phyloP scores from a whole-genome alignment of 805 yeast species.

The Jamesozyma hellenica region DNA sequence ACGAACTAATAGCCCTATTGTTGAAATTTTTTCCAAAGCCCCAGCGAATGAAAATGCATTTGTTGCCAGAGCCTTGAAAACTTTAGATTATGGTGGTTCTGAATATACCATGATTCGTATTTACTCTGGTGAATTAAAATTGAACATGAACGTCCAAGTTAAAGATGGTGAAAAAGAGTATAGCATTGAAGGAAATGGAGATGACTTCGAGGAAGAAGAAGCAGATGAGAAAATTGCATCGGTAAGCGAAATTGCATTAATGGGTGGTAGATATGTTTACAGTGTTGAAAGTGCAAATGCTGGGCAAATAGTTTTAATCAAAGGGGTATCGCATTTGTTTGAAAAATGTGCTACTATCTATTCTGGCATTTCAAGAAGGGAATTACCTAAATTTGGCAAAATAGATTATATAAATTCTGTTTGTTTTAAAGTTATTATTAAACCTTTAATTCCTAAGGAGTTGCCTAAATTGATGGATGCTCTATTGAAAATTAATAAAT shows the following conservation, averaged over 20 bases:
- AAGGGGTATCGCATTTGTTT: conserved; percentile 50
- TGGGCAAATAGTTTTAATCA: conserved; percentile 61
- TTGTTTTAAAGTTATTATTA: conserved; percentile 64
- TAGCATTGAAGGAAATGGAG: conserved; percentile 35
- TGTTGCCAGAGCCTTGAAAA: conserved; percentile 45
- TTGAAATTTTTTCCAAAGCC: too few species aligned
- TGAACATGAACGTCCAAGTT: conserved; percentile 40
- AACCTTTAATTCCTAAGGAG: conserved; percentile 72
- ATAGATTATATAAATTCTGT: conserved; percentile 42
- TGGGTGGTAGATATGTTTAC: conserved; percentile 63
- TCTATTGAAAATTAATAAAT: conserved; percentile 47
- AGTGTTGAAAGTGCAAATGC: conserved; percentile 43
- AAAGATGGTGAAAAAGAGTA: conserved; percentile 32
- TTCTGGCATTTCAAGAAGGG: conserved; percentile 11
- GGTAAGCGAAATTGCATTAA: conserved; percentile 35
- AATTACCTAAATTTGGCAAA: conserved; percentile 13
- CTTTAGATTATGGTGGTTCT: conserved; percentile 46
- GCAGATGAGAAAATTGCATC: conserved; percentile 31
- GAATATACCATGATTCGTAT: conserved; percentile 52
- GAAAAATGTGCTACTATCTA: conserved; percentile 49
- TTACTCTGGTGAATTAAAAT: conserved; percentile 45
- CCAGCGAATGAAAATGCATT: background rate
- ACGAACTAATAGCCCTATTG: background rate
- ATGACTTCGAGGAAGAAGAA: conserved; percentile 44
- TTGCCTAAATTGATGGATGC: conserved; percentile 66